Evolutionary conservation across 345 rosid species (phyloP), one percentile per base, ranked within the genome.

Genomic region (Barbarea vulgaris): DNA sequence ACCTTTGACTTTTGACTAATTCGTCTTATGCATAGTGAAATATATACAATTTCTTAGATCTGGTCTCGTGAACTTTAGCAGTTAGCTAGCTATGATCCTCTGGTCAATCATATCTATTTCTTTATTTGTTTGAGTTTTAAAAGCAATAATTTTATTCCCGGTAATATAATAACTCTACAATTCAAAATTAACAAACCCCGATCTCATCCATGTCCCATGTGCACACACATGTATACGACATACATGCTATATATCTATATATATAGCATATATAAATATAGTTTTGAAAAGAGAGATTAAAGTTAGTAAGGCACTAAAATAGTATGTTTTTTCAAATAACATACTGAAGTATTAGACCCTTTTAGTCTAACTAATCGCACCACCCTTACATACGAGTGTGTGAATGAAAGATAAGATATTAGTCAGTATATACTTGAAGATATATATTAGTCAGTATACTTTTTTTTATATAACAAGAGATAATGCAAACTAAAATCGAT

Each of bases 21-120:
- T 70, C 71, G 42, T 77, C 66, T 54, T 27, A 42, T 52, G 10
- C 41, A 22, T 76, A 74, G 24, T 66, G 37, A 42, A 6, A 69
- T 60, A 42, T 53, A 53, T 42, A 51, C n/a, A 60, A 17, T n/a
- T 62, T 31, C 37, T 31, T 37, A 54, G 70, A 62, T 76, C 70
- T 69, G 70, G 65, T 69, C 80, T 69, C 75, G 74, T 76, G 70
- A 76, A 69, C 76, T 77, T 69, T 63, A 77, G 76, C 61, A 77
- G 76, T 54, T 77, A 70, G 65, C 64, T 68, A 59, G 56, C 74
- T 76, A 69, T 70, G 42, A 63, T 63, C 30, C 53, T 70, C 13
- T 31, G 44, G 71, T 77, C 76, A 77, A 70, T 70, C 71, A 33
- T 55, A 18, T 64, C 14, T 25, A 70, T 44, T 76, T 63, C 2